Base-by-base conservation (phyloP, 208 protist species). In the Endotrypanum monterogeii region DNA sequence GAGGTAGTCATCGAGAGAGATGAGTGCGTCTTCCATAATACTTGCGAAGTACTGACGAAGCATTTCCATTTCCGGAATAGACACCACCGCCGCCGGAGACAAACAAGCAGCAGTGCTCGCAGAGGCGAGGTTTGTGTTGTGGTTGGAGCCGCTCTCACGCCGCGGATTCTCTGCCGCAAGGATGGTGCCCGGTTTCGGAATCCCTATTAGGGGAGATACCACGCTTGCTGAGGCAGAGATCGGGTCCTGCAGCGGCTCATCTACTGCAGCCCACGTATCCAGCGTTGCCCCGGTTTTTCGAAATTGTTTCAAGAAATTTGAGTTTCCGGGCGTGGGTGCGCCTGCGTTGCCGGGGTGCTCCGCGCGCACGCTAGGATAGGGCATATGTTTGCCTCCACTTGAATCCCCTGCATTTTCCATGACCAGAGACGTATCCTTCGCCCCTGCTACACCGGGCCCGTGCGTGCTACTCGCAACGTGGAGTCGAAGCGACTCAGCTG, bases 11-110 rank as follows among this genome's bases (percentile, higher is more conserved):
- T 96, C 91, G 8, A 94, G 76, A 23, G 84, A 86, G 23, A 91
- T 75, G 28, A 96, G 81, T 5, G 88, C 86, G 25, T 94, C 91
- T 80, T 88, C 82, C 86, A 96, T 91, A 58, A 95, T 84, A 61
- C 75, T 75, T 12, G 83, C 77, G 62, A 94, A 92, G 78, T 91
- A 94, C 18, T 62, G 50, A 12, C 87, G 85, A 23, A 94, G 85
- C 74, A 91, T 86, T 69, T 91, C 87, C 85, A 92, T 84, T 71
- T 92, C 87, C 12, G 72, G 67, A 23, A 76, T 76, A 7, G 78
- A 71, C 67, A 86, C 77, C 57, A 65, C 46, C 28, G 75, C 71
- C 7, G 74, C 67, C 16, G 83, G 67, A 1, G 78, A 63, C 2
- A 67, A 16, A 55, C n/a, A 68, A 61, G 37, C 44, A n/a, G 52